Conservation (phyloP, 2,329 filamentous ascomycete species). For the Arthrobotrys sinensis region DNA sequence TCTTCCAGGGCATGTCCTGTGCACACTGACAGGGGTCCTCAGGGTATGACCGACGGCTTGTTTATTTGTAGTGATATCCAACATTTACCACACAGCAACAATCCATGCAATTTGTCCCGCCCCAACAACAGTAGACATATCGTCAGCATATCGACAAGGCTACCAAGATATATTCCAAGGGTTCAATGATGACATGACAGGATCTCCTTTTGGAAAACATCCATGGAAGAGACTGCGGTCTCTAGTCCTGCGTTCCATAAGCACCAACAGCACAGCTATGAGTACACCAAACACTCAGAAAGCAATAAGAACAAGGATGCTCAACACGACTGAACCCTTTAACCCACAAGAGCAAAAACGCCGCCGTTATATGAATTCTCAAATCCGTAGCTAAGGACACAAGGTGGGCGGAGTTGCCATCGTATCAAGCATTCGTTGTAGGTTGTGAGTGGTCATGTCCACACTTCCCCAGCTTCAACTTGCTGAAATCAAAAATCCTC, state of each 20-base stretch:
- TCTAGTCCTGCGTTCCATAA: not conserved
- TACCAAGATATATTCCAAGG: not conserved
- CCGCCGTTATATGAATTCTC: constrained; percentile 45
- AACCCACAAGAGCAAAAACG: constrained; percentile 58
- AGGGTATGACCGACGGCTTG: not conserved
- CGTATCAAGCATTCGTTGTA: constrained; percentile 29
- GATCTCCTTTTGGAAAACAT: not conserved
- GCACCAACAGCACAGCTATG: not conserved
- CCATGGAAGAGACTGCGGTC: not conserved
- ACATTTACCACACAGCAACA: constrained; percentile 22
- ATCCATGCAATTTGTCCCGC: constrained; percentile 25
- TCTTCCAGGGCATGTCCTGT: not conserved
- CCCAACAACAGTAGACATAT: constrained; percentile 11
- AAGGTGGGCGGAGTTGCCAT: not conserved
- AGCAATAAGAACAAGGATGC: constrained; percentile 20
- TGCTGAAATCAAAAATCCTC: constrained; percentile 63
- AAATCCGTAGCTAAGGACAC: constrained; percentile 15
- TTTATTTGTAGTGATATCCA: constrained; percentile 19
- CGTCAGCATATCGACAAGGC: not conserved
- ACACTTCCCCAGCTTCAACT: constrained; percentile 54
- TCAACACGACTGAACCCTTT: constrained; percentile 40
- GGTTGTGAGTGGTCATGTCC: constrained; percentile 54
- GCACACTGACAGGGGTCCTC: too few species aligned
- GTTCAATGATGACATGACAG: not conserved
- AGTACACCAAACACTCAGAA: not conserved